Evolutionary conservation across 306 rosid genomes (phyloP), one percentile per base, ranked within the genome.

Genomic region (Cajanus cajan): DNA sequence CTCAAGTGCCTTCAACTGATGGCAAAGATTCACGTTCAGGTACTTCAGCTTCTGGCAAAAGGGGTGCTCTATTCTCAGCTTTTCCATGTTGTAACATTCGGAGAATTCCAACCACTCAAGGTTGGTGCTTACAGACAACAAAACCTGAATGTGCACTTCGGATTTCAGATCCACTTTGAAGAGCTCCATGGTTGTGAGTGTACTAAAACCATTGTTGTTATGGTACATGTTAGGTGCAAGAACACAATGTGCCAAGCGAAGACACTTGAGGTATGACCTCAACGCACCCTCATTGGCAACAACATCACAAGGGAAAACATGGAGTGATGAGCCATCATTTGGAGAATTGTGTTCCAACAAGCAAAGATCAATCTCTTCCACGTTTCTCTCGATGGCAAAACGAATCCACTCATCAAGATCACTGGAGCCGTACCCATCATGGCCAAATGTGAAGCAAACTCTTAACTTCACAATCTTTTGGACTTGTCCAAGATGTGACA

Each of bases 291-390:
- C 72, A 18, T 57, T 47, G 4, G 11, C 18, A 28, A 85, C 25
- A 64, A 70, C 36, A 7, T 45, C 77, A 40, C 89, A 78, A 13
- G 89, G 86, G n/a, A 85, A 85, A 12, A 36, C 57, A 39, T 74
- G 67, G 5, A 63, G 65, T 0, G 52, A 50, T 0, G 52, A 50
- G 0, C 79, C 79, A 40, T 43, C 55, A 13, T 8, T 6, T 44
- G 63, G 81, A 2, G 82, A 63, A 22, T 28, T 33, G 1, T 64
- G 76, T 57, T 86, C 89, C 12, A 18, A 31, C 82, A 82, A 66
- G 43, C 82, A 82, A 54, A 86, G 71, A 22, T 86, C 78, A 65
- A 86, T 79, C 59, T 76, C 85, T 1, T 79, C 85, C 2, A 79
- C 89, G 1, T 79, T 22, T 66, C 74, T 77, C 5, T 11, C 5